phyloP scores from a whole-genome alignment of 2,329 filamentous ascomycete species.

The Alternaria brassicae region DNA sequence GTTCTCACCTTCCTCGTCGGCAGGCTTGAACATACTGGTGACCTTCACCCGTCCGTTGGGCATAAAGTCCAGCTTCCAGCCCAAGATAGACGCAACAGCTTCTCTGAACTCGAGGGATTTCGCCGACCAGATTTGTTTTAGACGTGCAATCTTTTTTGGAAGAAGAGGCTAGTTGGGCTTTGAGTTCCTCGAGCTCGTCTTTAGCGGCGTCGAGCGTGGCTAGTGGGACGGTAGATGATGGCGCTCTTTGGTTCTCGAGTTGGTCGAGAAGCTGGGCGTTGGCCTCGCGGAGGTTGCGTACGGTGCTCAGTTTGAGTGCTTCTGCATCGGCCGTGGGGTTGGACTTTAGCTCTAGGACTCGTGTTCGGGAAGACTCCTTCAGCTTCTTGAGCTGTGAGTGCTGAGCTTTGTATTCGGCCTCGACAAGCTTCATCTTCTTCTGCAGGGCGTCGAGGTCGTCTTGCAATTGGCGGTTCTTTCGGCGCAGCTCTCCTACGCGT shows the following conservation, averaged over 20 bases:
- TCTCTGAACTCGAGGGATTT: constrained; percentile 96
- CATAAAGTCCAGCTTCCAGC: constrained; percentile 94
- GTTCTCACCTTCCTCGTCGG: constrained; percentile 65
- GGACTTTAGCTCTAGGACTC: constrained; percentile 84
- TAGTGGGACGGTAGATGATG: constrained; percentile 69
- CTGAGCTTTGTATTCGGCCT: constrained; percentile 76
- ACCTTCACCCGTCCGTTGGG: constrained; percentile 97
- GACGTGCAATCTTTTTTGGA: constrained; percentile 84
- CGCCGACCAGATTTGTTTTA: constrained; percentile 90
- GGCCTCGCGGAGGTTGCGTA: constrained; percentile 79
- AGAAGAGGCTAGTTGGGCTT: constrained; percentile 61
- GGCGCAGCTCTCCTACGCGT: constrained; percentile 80
- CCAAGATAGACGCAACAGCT: constrained; percentile 87
- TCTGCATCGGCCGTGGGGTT: constrained; percentile 90
- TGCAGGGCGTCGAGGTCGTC: constrained; percentile 75
- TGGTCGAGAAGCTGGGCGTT: constrained; percentile 83
- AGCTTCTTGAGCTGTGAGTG: constrained; percentile 74
- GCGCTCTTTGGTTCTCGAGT: constrained; percentile 58
- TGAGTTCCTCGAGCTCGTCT: constrained; percentile 71
- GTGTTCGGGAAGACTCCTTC: constrained; percentile 74
- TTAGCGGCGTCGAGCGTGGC: constrained; percentile 78
- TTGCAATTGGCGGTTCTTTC: constrained; percentile 87
- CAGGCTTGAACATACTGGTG: constrained; percentile 81
- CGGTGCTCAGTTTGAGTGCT: constrained; percentile 80
- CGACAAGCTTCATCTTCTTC: constrained; percentile 72